These are phyloP conservation scores for Tuber magnatum DNA, from an alignment of 495 filamentous ascomycete genomes.

Conservation along the genomic window DNA sequence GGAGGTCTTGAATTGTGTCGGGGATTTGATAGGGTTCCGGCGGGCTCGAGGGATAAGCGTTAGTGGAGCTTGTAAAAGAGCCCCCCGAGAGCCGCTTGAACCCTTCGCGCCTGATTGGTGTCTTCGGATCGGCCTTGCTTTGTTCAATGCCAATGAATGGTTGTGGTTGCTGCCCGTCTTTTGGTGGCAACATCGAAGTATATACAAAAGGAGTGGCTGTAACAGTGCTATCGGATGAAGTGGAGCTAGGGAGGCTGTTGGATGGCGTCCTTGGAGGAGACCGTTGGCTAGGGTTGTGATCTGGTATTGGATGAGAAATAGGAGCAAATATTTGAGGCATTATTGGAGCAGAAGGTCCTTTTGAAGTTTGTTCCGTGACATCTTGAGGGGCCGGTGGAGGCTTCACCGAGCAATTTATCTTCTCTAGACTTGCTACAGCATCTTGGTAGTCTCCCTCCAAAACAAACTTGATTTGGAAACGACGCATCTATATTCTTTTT, in stretches of 20 bases:
- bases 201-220: neutral
- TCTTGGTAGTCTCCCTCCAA: constrained; percentile 42
- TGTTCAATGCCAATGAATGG: neutral
- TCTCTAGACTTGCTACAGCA: constrained; percentile 37
- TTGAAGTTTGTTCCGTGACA: constrained; percentile 12
- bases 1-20: constrained; percentile 17
- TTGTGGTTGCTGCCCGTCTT: constrained; percentile 1
- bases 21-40: neutral
- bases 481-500: constrained; percentile 40
- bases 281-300: constrained; percentile 10
- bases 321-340: neutral
- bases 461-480: constrained; percentile 47
- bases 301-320: neutral
- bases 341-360: constrained; percentile 3
- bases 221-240: constrained; percentile 7
- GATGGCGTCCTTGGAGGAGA: constrained; percentile 27
- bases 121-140: neutral
- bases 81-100: neutral
- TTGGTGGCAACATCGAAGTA: neutral
- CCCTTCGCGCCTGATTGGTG: neutral
- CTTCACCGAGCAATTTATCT: constrained; percentile 40
- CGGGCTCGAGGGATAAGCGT: neutral
- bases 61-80: neutral
- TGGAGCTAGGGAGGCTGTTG: constrained; percentile 8
- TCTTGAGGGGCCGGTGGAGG: constrained; percentile 15